Evolutionary conservation across 2,329 filamentous ascomycete genomes (phyloP), one percentile per base, ranked within the genome.

Genomic region (Lasiodiplodia citricola): DNA sequence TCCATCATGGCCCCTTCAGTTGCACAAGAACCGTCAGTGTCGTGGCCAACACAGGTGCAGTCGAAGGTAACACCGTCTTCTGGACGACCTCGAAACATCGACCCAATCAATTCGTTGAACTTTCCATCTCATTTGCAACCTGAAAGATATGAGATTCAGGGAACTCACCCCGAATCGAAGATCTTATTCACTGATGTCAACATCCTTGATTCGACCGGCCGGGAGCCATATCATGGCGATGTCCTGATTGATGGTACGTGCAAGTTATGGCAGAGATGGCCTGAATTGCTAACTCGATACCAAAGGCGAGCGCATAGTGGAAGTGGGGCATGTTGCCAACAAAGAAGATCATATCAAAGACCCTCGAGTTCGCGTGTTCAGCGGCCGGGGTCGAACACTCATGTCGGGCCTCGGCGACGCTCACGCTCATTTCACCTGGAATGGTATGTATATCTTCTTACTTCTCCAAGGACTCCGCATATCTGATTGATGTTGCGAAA

Each of bases 371-470:
- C 75, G 78, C 41, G 74, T 80, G 35, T 74, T 83, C 55, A 67
- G 81, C 5, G 83, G 82, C 1, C 73, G 73, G 16, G 82, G 82
- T 1, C 75, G 83, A 23, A 86, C 84, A 1, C 71, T 86, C 31
- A 85, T 86, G 80, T 80, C 80, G n/a, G 84, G 84, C 0, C 75
- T 86, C 0, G 82, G 83, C 1, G 84, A 86, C 69, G 80, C 82
- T 0, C 84, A 86, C 72, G 82, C 83, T 0, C 83, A 85, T 70
- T 78, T 86, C 7, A 82, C 80, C 3, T 86, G 83, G 84, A 85
- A 85, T 67, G 78, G 62, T 41, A 37, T 37, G 54, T 16, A 7
- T 11, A 4, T 37, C 14, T 18, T 28, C 4, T 5, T 8, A 6
- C 16, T n/a, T n/a, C 28, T 3, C 14, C 37, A 8, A 38, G 35